A percentile compares a stretch with the other conserved stretches of the same genome.
phyloP scores from a whole-genome alignment of 2,329 filamentous ascomycete genomes.

The Sarocladium kiliense region DNA sequence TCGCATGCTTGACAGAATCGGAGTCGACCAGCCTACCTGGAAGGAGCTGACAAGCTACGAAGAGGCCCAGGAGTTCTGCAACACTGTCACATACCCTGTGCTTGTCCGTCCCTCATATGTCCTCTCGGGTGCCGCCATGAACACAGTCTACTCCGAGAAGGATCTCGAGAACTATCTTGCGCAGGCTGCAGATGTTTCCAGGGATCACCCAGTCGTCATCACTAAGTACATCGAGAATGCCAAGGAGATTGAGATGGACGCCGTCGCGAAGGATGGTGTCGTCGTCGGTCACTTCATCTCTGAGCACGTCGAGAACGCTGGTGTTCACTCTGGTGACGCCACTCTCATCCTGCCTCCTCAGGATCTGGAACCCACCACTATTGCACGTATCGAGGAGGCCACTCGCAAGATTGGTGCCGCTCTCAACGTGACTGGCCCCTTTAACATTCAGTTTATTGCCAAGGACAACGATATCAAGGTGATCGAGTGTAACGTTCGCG shows the following conservation, averaged over 20 bases:
- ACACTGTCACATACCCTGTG: constrained; percentile 86
- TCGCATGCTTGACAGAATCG: constrained; percentile 91
- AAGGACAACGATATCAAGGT: constrained; percentile 99
- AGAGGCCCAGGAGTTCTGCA: constrained; percentile 82
- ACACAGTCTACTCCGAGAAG: constrained; percentile 95
- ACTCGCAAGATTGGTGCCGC: constrained; percentile 92
- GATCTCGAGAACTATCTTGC: constrained; percentile 84
- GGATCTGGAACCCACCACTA: constrained; percentile 84
- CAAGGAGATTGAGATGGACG: constrained; percentile 99
- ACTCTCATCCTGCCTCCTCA: constrained; percentile 93
- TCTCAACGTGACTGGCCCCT: constrained; percentile 92
- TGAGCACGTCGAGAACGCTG: constrained; percentile 97
- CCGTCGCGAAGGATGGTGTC: constrained; percentile 82
- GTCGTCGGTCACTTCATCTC: constrained; percentile 96
- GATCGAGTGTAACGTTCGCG: constrained; percentile 97
- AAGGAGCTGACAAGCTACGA: constrained; percentile 95
- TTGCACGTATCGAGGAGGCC: constrained; percentile 86
- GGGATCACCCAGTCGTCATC: constrained; percentile 94
- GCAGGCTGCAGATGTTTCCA: constrained; percentile 88
- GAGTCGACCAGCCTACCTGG: constrained; percentile 95
- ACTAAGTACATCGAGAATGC: constrained; percentile 99
- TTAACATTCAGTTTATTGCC: constrained; percentile 99
- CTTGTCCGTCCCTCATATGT: constrained; percentile 95
- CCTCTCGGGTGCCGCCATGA: constrained; percentile 96
- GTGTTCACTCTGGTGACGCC: constrained; percentile 96